These are phyloP conservation scores for Colletotrichum zoysiae DNA, from an alignment of 2,329 filamentous ascomycete genomes.

Conservation along the genomic window DNA sequence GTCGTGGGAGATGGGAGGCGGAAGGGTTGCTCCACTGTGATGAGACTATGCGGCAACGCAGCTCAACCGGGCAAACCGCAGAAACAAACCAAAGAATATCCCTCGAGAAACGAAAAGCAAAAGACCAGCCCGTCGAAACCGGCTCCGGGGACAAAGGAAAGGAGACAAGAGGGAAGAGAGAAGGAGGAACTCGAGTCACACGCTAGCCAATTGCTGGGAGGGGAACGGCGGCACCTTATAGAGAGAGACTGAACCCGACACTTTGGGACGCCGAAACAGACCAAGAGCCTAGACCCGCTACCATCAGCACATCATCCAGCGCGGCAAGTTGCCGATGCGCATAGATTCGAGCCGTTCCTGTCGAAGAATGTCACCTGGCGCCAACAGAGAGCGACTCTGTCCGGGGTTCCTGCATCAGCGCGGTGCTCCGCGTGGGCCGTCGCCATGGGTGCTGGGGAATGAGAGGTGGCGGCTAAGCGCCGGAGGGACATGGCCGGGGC, in stretches of 20 bases:
- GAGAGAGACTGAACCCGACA: not conserved
- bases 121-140: not conserved
- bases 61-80: not conserved
- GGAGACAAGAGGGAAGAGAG: not conserved
- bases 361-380: slow-evolving; percentile 27
- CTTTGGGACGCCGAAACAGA: slow-evolving; percentile 28
- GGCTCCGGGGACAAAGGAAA: slow-evolving; percentile 19
- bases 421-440: slow-evolving; percentile 23
- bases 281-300: slow-evolving; percentile 10
- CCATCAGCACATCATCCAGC: slow-evolving; percentile 32
- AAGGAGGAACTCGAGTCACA: not conserved
- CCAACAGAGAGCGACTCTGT: slow-evolving; percentile 28
- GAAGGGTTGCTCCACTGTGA: not conserved
- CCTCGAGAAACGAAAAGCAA: not conserved
- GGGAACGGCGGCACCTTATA: slow-evolving; percentile 10
- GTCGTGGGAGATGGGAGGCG: not conserved
- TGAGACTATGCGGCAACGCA: not conserved
- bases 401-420: slow-evolving; percentile 24
- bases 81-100: not conserved
- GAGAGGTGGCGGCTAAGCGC: slow-evolving; percentile 35
- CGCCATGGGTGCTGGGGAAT: slow-evolving; percentile 26
- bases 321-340: slow-evolving; percentile 37
- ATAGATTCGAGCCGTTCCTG: slow-evolving; percentile 22
- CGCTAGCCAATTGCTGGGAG: not conserved
- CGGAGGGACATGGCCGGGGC: slow-evolving; percentile 10